phyloP scores from a whole-genome alignment of 768 basidiomycete genomes.

The Harrya chromipes region DNA sequence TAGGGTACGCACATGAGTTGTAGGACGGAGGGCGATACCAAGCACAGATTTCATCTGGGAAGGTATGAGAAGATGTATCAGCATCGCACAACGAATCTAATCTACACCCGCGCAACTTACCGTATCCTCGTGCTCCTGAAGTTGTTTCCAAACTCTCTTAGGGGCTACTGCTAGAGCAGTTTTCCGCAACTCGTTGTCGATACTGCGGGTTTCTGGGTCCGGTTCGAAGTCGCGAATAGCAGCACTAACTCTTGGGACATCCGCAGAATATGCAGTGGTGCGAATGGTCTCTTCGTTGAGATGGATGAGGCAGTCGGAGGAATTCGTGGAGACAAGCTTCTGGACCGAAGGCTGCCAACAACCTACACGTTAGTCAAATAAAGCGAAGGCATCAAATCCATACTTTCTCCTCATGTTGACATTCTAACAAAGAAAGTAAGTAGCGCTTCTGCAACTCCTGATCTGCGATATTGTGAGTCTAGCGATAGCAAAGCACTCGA shows the following conservation, averaged over 20 bases:
- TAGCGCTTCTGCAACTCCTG: slow-evolving; percentile 54
- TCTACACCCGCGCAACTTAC: slow-evolving; percentile 33
- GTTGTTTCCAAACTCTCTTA: slow-evolving; percentile 43
- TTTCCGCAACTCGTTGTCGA: slow-evolving; percentile 42
- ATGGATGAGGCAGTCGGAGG: slow-evolving; percentile 57
- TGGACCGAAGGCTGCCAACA: slow-evolving; percentile 15
- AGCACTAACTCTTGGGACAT: slow-evolving; percentile 43
- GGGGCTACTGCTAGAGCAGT: slow-evolving; percentile 42
- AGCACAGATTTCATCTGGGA: slow-evolving; percentile 58
- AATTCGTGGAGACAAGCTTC: slow-evolving; percentile 37
- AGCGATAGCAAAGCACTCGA: not conserved
- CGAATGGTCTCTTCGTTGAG: slow-evolving; percentile 63
- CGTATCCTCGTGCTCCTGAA: slow-evolving; percentile 45
- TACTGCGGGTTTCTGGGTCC: slow-evolving; percentile 46
- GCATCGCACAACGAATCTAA: not conserved
- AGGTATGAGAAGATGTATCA: slow-evolving; percentile 1
- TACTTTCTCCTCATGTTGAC: slow-evolving; percentile 87
- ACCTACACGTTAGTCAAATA: slow-evolving; percentile 49
- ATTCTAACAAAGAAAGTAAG: slow-evolving; percentile 61
- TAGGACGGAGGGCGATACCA: slow-evolving; percentile 54
- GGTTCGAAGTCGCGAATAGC: slow-evolving; percentile 46
- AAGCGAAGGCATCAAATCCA: slow-evolving; percentile 11
- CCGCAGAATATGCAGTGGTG: slow-evolving; percentile 57
- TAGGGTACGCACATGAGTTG: slow-evolving; percentile 62
- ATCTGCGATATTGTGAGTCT: slow-evolving; percentile 39